Conservation (phyloP, 1,284 basidiomycete genomes). For the Exobasidium cylindrosporum region DNA sequence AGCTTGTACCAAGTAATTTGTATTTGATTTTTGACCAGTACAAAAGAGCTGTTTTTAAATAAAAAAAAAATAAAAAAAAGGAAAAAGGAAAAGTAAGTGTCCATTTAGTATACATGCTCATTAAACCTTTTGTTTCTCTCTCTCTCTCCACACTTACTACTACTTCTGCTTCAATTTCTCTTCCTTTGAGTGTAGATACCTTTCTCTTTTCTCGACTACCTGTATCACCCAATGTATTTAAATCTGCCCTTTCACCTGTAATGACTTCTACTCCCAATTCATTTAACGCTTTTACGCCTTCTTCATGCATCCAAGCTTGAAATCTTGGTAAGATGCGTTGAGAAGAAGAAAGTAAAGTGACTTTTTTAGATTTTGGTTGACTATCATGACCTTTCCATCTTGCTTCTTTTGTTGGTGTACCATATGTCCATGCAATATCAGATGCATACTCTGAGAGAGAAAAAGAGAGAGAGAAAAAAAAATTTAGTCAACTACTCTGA, state of each 20-base stretch:
- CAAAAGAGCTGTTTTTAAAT: slow-evolving; percentile 28
- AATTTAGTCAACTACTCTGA: no score
- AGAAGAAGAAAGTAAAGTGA: slow-evolving; percentile 26
- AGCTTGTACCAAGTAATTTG: slow-evolving; percentile 12
- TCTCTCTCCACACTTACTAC: slow-evolving; percentile 18
- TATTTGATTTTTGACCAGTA: slow-evolving; percentile 29
- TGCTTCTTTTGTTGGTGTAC: slow-evolving; percentile 1
- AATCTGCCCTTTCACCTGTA: slow-evolving; percentile 22
- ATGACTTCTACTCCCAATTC: slow-evolving; percentile 24
- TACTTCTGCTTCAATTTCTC: slow-evolving; percentile 23
- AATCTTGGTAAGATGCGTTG: slow-evolving; percentile 24
- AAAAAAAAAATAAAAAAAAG: no score
- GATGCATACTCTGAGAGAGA: slow-evolving; percentile 21
- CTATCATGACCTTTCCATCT: neutral
- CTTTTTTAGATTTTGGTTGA: slow-evolving; percentile 13
- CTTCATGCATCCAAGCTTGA: slow-evolving; percentile 31
- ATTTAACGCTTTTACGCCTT: slow-evolving; percentile 7
- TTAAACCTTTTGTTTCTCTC: no score
- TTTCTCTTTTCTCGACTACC: neutral
- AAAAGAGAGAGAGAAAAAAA: no score
- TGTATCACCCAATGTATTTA: slow-evolving; percentile 14
- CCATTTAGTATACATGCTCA: no score
- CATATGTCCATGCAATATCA: slow-evolving; percentile 29
- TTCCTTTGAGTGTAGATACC: slow-evolving; percentile 20
- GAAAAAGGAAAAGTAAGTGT: neutral